Evolutionary conservation across 106 monocot genomes (phyloP).

Genomic region (Platanthera zijinensis): DNA sequence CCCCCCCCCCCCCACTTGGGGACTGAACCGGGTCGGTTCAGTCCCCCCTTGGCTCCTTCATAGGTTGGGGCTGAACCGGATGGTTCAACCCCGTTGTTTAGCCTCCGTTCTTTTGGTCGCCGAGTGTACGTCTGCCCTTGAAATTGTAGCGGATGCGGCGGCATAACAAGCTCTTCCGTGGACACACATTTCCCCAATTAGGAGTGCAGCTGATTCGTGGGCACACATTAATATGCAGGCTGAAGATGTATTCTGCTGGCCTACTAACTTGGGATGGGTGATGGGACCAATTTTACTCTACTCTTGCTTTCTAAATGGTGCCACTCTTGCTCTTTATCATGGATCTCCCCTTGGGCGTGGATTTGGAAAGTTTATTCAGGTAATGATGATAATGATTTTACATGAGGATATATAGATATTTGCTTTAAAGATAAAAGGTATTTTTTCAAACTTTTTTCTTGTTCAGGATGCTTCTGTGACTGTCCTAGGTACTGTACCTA

Average conservation of each 20-base stretch:
- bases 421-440: not conserved
- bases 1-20: no score
- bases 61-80: no score
- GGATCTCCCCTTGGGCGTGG: constrained; percentile 78
- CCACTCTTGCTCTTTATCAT: constrained; percentile 78
- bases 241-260: constrained; percentile 81
- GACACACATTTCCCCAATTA: constrained; percentile 83
- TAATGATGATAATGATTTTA: constrained; percentile 4
- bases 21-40: no score
- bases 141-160: no score
- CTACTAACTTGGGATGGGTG: constrained; percentile 91
- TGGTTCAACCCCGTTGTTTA: no score
- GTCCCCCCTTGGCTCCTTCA: no score
- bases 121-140: no score
- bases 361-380: constrained; percentile 94
- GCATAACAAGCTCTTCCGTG: constrained; percentile 97
- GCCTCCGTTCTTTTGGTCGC: no score
- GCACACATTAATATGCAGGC: constrained; percentile 62
- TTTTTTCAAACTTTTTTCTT: not conserved
- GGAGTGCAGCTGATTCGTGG: constrained; percentile 77
- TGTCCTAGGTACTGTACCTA: constrained; percentile 78
- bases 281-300: constrained; percentile 71
- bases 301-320: constrained; percentile 69
- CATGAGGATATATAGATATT: not conserved
- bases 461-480: constrained; percentile 87